Percentiles rank a stretch among this genome's conserved stretches.
Conservation (phyloP, 73 alveolate genomes). For the Paramecium caudatum region DNA sequence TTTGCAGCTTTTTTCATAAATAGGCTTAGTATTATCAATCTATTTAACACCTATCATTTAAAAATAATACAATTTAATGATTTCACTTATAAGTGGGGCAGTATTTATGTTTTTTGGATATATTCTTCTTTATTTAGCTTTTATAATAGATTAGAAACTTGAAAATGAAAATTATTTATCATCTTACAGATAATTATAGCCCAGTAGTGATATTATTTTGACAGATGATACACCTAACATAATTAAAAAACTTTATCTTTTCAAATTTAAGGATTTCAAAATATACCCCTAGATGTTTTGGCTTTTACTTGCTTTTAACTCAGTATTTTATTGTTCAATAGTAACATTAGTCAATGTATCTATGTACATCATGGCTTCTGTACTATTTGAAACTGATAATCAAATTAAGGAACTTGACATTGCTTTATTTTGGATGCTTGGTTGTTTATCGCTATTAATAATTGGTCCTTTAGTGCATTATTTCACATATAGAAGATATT, state of each 20-base stretch:
- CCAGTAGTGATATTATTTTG: not conserved
- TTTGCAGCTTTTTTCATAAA: slow-evolving; percentile 20
- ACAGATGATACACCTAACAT: slow-evolving; percentile 9
- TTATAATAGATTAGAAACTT: not conserved
- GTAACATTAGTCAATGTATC: slow-evolving; percentile 47
- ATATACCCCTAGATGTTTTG: slow-evolving; percentile 52
- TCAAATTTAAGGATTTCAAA: slow-evolving; percentile 40
- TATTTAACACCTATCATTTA: slow-evolving; percentile 3
- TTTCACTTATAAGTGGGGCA: not conserved
- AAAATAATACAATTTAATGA: not conserved
- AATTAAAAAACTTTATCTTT: slow-evolving; percentile 21
- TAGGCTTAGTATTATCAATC: slow-evolving; percentile 10
- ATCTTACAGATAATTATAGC: not conserved
- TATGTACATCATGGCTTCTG: slow-evolving; percentile 35
- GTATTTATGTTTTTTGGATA: not conserved
- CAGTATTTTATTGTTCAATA: slow-evolving; percentile 5
- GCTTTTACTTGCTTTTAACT: slow-evolving; percentile 18
- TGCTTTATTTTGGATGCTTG: slow-evolving; percentile 64
- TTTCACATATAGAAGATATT: slow-evolving; percentile 46
- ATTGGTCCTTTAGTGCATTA: slow-evolving; percentile 51
- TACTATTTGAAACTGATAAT: slow-evolving; percentile 18
- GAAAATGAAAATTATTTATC: slow-evolving; percentile 45
- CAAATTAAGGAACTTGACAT: slow-evolving; percentile 9
- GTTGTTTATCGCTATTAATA: not conserved
- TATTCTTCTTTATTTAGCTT: not conserved